Conservation (phyloP, 2,329 filamentous ascomycete species). For the Diaporthe amygdali region DNA sequence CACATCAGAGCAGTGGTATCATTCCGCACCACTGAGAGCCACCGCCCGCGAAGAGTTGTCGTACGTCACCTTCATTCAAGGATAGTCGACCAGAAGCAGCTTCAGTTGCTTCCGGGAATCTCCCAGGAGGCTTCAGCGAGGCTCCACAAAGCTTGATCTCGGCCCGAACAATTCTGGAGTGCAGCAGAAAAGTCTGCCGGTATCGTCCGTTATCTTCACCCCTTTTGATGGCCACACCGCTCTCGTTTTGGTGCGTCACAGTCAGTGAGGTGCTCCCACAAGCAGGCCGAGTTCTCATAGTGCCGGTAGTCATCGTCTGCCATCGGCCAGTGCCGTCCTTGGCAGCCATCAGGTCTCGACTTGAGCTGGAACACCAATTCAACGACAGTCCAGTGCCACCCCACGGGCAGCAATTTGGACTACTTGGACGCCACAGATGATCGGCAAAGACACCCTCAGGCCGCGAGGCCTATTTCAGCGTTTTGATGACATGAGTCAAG, state of each 20-base stretch:
- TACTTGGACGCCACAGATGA: background rate
- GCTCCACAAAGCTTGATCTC: slow-evolving; percentile 10
- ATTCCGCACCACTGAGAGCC: background rate
- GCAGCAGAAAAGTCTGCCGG: background rate
- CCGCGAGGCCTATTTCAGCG: background rate
- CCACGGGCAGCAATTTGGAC: background rate
- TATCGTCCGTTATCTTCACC: slow-evolving; percentile 12
- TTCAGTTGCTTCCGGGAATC: background rate
- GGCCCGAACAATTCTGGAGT: slow-evolving; percentile 1
- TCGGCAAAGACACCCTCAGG: background rate
- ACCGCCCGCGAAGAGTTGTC: background rate
- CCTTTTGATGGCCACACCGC: background rate
- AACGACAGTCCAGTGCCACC: background rate
- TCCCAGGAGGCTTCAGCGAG: background rate
- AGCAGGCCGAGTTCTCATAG: background rate
- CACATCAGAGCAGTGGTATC: background rate
- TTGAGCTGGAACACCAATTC: background rate
- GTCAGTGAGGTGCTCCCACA: background rate
- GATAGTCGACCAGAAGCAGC: no score
- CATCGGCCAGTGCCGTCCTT: background rate
- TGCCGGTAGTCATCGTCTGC: background rate
- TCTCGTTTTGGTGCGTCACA: background rate
- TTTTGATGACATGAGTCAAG: slow-evolving; percentile 3
- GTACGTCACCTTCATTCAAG: background rate
- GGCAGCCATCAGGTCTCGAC: background rate